Percentiles rank a stretch among this genome's conserved stretches.
phyloP scores from a whole-genome alignment of 2,329 filamentous ascomycete species.

The Aureobasidium melanogenum region DNA sequence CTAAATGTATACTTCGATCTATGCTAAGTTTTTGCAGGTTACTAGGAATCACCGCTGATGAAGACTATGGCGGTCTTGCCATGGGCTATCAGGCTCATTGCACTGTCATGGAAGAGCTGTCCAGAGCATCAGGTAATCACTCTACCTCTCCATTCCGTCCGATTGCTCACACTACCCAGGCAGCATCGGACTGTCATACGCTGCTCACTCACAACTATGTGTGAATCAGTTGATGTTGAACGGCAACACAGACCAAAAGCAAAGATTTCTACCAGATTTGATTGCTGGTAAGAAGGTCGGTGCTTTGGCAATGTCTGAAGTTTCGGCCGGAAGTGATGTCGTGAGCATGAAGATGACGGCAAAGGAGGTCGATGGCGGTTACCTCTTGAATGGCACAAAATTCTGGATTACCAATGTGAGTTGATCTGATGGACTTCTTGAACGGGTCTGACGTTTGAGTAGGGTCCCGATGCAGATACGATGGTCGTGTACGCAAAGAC shows the following conservation, averaged over 20 bases:
- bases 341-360: conserved; percentile 91
- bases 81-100: conserved; percentile 98
- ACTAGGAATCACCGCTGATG: conserved; percentile 86
- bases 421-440: neutral
- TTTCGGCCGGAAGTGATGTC: conserved; percentile 83
- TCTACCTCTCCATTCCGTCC: neutral
- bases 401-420: conserved; percentile 97
- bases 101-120: conserved; percentile 90
- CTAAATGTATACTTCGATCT: neutral
- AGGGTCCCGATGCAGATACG: conserved; percentile 78
- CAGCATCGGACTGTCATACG: conserved; percentile 82
- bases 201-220: conserved; percentile 91
- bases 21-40: conserved; percentile 42
- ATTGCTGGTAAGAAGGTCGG: conserved; percentile 75
- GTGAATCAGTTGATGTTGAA: conserved; percentile 95
- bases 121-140: conserved; percentile 62
- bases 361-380: conserved; percentile 73
- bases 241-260: conserved; percentile 69
- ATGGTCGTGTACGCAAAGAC: conserved; percentile 98
- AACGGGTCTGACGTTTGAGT: neutral
- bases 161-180: conserved; percentile 19
- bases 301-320: conserved; percentile 90
- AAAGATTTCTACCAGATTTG: conserved; percentile 67
- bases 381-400: conserved; percentile 78
- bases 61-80: conserved; percentile 78